phyloP scores from a whole-genome alignment of 257 asterid species.

The Vinca minor region DNA sequence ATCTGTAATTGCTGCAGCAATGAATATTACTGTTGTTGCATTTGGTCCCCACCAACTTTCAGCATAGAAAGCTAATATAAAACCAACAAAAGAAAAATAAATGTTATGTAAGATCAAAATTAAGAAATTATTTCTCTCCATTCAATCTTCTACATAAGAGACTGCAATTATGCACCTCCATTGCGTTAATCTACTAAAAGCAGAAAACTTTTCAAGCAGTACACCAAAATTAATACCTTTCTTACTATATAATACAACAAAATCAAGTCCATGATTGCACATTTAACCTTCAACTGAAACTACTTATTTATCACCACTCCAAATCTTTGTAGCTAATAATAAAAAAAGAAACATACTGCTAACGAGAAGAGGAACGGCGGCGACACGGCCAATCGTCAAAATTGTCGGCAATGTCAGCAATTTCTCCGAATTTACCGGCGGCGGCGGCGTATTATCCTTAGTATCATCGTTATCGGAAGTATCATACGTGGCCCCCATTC shows the following conservation, averaged over 20 bases:
- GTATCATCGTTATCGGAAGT: constrained; percentile 33
- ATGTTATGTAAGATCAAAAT: not conserved
- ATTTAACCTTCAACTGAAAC: not conserved
- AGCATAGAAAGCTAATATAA: constrained; percentile 61
- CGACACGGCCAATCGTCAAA: constrained; percentile 88
- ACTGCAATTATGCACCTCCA: not conserved
- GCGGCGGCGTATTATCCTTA: constrained; percentile 19
- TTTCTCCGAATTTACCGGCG: constrained; percentile 34
- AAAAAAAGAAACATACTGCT: constrained; percentile 39
- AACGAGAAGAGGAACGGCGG: constrained; percentile 71
- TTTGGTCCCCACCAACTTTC: constrained; percentile 91
- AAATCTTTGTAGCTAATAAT: not conserved
- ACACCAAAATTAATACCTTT: not conserved
- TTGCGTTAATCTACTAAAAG: not conserved
- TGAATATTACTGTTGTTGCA: constrained; percentile 67
- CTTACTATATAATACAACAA: not conserved
- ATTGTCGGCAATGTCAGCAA: constrained; percentile 91
- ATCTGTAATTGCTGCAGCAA: constrained; percentile 87
- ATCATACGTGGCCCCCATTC: constrained; percentile 28
- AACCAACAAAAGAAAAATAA: constrained; percentile 12
- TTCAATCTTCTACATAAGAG: not conserved
- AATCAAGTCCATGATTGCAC: not conserved
- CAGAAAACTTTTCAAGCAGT: not conserved
- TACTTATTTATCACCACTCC: not conserved
- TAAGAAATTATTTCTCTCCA: not conserved